Evolutionary conservation across 192 early-diverging fungal species (phyloP), one percentile per base, ranked within the genome.

Genomic region (Backusella westeae): DNA sequence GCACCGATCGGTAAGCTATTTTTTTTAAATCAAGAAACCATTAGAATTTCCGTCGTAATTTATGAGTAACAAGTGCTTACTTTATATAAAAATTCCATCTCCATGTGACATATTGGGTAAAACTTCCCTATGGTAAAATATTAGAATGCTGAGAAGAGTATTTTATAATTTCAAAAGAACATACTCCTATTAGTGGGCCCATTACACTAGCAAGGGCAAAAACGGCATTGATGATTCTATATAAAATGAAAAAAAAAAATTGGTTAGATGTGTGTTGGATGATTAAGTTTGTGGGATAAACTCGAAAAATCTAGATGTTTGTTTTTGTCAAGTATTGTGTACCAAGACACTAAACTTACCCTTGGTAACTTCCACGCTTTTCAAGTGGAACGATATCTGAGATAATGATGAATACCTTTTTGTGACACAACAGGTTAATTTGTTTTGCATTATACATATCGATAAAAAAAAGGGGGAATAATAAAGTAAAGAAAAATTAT

Each of bases 351-450:
- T 29, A 63, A 63, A 65, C 66, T 72, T 66, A 80, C 79, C 81
- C 81, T 73, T 78, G 77, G 15, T 78, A 82, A 79, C 94, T 95
- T 39, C 94, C 93, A n/a, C 94, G 86, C 71, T 98, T 90, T 32
- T 91, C 87, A 15, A 92, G 71, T 21, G 91, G 87, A 34, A 98
- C 89, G 69, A 99, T 89, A 76, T 97, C 97, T 1, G 94, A 86
- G 34, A 97, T 88, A 41, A 96, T 93, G 41, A 97, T 91, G 36
- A 96, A 86, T 21, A 92, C 79, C 69, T 72, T 26, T 32, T 6
- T 63, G 23, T 63, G 56, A 29, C 12, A 63, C 56, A 63, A 29
- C n/a, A 26, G 6, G 56, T 63, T 63, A 34, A 34, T 59, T 81
- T 82, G 14, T 29, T 15, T 56, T 15, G 66, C 75, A 72, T 72